Evolutionary conservation across 2,329 filamentous ascomycete genomes (phyloP), one percentile per base, ranked within the genome.

Genomic region (Ophiostoma populinum): DNA sequence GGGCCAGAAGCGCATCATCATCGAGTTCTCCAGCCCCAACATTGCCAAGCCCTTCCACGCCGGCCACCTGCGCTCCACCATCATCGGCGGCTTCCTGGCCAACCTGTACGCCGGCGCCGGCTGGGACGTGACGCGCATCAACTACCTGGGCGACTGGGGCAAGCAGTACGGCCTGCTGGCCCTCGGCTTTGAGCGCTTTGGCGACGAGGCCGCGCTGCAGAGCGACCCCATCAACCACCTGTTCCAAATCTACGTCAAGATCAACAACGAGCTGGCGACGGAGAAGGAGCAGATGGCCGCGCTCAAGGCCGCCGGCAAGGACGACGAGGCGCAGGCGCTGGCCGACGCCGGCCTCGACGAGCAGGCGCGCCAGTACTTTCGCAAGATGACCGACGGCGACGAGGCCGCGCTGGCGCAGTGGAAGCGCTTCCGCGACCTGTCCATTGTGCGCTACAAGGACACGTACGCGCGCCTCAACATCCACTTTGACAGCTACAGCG

Each of bases 21-120:
- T 90, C 47, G 81, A 90, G 49, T 90, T 87, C 55, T 83, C 77
- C 7, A 85, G 78, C 7, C 81, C 82, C 34, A 90, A 90, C 52
- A 85, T 90, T 40, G 81, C 81, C 30, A 87, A 87, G 57, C 80
- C 78, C 17, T 85, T 85, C 60, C 78, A 83, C 50, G 79, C 78
- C 25, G 77, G 78, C 10, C 79, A 86, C 54, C 59, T 85, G 47
- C 67, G 80, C 48, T 79, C 73, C 46, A 86, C 79, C 24, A 83
- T 85, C 49, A 83, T 85, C 41, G 79, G 79, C 32, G 77, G 77
- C 25, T 85, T 83, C 57, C 60, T 85, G 26, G 61, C 75, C 16
- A 82, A 82, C 50, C 56, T 83, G 13, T 79, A 82, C 51, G 65
- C 76, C 46, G 61, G 59, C 21, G 72, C 72, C 22, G 80, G 78